Conservation (phyloP, 495 filamentous ascomycete genomes). For the Cetradonia linearis region DNA sequence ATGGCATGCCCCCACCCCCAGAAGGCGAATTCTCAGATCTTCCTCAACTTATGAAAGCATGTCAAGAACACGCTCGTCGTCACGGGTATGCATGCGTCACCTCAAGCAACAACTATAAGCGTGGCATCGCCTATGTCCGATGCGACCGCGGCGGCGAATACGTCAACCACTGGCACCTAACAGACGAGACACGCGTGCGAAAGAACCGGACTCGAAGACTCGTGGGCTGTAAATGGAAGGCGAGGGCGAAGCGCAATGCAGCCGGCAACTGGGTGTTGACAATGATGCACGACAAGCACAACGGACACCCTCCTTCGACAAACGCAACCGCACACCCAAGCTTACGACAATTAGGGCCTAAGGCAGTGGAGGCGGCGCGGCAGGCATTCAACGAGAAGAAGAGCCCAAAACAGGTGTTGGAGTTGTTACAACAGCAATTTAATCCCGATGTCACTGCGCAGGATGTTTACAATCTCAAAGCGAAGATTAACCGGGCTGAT, state of each 20-base stretch:
- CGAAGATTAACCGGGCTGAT: conserved; percentile 23
- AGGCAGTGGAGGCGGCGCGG: conserved; percentile 20
- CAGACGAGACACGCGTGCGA: conserved; percentile 21
- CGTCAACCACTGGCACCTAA: conserved; percentile 25
- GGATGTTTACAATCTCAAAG: conserved; percentile 26
- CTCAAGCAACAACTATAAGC: conserved; percentile 26
- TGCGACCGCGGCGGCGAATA: conserved; percentile 25
- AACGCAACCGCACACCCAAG: conserved; percentile 21
- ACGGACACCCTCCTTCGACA: conserved; percentile 17
- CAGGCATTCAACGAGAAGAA: conserved; percentile 18
- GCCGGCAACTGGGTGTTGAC: conserved; percentile 21
- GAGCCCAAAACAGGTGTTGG: conserved; percentile 24
- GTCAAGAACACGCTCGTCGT: conserved; percentile 20
- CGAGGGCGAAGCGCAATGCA: conserved; percentile 20
- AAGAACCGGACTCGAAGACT: conserved; percentile 23
- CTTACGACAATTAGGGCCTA: conserved; percentile 17
- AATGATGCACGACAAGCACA: conserved; percentile 25
- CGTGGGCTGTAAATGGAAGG: conserved; percentile 25
- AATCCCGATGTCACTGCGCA: conserved; percentile 22
- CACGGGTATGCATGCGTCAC: conserved; percentile 25
- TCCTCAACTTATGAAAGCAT: conserved; percentile 21
- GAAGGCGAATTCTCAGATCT: conserved; percentile 20
- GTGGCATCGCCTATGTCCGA: conserved; percentile 25
- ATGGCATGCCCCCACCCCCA: conserved; percentile 24
- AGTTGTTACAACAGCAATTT: conserved; percentile 17